Conservation (phyloP, 2,329 filamentous ascomycete genomes). For the Tolypocladium sp. region DNA sequence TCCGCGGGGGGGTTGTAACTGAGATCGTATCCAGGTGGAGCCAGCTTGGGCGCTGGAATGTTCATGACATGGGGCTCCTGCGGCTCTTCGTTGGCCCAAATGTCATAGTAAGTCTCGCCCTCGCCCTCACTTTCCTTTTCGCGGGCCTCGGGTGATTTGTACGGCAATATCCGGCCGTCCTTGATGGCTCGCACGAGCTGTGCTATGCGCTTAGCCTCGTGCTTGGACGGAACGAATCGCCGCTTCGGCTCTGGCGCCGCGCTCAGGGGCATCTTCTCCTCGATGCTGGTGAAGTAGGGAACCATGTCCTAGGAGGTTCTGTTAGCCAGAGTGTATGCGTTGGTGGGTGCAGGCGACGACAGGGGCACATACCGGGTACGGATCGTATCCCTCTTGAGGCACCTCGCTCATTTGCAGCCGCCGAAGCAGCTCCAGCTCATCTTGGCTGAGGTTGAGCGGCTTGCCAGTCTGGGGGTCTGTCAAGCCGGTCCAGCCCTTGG, state of each 20-base stretch:
- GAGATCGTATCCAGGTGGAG: constrained; percentile 88
- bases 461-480: constrained; percentile 93
- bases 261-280: constrained; percentile 90
- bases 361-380: constrained; percentile 60
- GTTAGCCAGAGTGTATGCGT: neutral
- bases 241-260: constrained; percentile 93
- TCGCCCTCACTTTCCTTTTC: constrained; percentile 64
- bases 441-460: constrained; percentile 74
- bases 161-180: constrained; percentile 88
- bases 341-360: neutral
- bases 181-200: constrained; percentile 94
- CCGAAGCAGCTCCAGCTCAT: constrained; percentile 82
- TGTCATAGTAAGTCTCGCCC: constrained; percentile 68
- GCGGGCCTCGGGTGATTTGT: constrained; percentile 61
- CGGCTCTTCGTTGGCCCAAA: constrained; percentile 89
- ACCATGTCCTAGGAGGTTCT: constrained; percentile 57
- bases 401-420: constrained; percentile 85
- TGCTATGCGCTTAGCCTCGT: constrained; percentile 93
- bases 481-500: constrained; percentile 93
- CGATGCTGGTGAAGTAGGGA: constrained; percentile 85
- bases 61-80: constrained; percentile 85
- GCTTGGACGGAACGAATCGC: constrained; percentile 90
- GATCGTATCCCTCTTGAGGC: constrained; percentile 81
- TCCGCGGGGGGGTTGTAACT: constrained; percentile 95
- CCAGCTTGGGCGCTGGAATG: constrained; percentile 84